Evolutionary conservation across 805 yeast species (phyloP).

Genomic region (Candida corydali): DNA sequence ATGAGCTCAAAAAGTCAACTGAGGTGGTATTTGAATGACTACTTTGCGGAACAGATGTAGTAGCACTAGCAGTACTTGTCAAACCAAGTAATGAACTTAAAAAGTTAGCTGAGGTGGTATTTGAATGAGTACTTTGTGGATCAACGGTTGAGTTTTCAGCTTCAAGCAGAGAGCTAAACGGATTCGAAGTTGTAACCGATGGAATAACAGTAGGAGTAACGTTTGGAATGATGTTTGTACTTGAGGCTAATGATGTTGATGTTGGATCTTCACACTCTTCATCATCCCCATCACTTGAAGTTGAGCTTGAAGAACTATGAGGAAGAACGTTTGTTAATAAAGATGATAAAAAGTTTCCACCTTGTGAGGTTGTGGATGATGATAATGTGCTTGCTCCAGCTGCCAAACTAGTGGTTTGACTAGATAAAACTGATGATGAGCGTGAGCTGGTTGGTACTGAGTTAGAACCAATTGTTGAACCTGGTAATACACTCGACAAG

Average conservation of each 20-base stretch:
- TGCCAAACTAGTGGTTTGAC: neutral
- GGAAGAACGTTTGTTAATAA: neutral
- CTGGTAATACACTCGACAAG: slow-evolving; percentile 1
- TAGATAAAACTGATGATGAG: neutral
- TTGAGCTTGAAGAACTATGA: neutral
- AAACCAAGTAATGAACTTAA: slow-evolving; percentile 5
- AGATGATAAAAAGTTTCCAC: neutral
- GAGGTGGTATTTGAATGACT: neutral
- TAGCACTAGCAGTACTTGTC: neutral
- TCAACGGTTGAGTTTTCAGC: too few species aligned
- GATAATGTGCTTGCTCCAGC: neutral
- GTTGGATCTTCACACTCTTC: slow-evolving; percentile 11
- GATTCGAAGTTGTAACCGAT: neutral
- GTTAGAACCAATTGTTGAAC: too few species aligned
- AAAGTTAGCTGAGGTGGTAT: slow-evolving; percentile 2
- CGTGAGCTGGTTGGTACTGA: too few species aligned
- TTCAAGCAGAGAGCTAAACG: too few species aligned
- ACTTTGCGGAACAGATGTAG: neutral
- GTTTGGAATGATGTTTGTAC: slow-evolving; percentile 1
- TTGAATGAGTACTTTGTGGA: neutral
- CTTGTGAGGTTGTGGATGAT: neutral
- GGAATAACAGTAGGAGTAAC: neutral
- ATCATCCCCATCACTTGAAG: slow-evolving; percentile 7
- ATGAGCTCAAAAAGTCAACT: neutral
- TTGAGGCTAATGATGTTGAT: slow-evolving; percentile 4